Evolutionary conservation across 2,329 filamentous ascomycete species (phyloP), one percentile per base, ranked within the genome.

Genomic region (Scedosporium boydii): DNA sequence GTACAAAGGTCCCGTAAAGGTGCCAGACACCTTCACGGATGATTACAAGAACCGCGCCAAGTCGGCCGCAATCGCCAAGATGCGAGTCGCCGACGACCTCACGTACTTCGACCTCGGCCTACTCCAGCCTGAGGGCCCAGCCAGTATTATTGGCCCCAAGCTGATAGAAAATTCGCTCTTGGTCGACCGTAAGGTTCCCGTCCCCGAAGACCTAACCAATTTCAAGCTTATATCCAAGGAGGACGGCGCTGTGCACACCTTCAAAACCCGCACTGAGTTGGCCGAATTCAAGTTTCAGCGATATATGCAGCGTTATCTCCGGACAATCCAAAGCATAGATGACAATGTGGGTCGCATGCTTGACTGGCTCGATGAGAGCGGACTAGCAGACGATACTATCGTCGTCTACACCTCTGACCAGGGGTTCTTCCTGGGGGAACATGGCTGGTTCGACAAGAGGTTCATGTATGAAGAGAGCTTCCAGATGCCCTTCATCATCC

Each of bases 381-480:
- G 69, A 0, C 68, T 82, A 0, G 69, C 74, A 0, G 71, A 80
- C 0, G 76, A 82, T 65, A 83, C 80, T 0, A 69, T 83, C 2
- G 76, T 83, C 2, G 73, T 82, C n/a, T 83, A 83, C 64, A 82
- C 78, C 0, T 81, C 78, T 0, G 80, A 82, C 65, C 80, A 83
- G 64, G 81, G 81, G 5, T 83, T 83, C 71, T 83, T 83, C 68
- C 75, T 83, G 0, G 80, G 80, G 6, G 81, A 83, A 63, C 81
- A 83, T 64, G 80, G 81, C 61, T 83, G 80, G 80, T 83, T 82
- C 66, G 81, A 83, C 68, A 83, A 83, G 70, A 76, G 81, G 3
- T 82, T 83, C 68, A 82, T 83, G 77, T 83, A 83, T 69, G 80
- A 84, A 64, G 79, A 83, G 68, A 76, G 72, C 14, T 83, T 83